Base-by-base conservation (phyloP, 2,329 filamentous ascomycete species). In the Arthrobotrys conoides region DNA sequence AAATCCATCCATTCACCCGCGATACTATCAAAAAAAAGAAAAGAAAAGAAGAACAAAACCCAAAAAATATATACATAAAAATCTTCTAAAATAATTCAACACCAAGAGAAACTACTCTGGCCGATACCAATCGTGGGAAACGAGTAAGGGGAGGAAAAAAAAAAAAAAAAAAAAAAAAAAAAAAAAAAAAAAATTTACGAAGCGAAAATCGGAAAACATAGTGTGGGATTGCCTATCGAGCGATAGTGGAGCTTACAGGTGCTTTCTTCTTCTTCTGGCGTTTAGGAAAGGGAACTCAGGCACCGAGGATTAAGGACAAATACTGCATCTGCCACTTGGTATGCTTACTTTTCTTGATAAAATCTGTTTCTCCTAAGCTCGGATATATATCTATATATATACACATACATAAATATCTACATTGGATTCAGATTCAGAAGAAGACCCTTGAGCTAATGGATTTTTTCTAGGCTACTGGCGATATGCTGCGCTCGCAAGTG, bases 401-500 rank as follows among this genome's bases (percentile, higher is more conserved):
- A 20, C 36, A 51, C 12, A 6, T 30, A 6, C 27, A 30, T 30
- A 3, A 3, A 30, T 30, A 30, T 30, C 27, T 30, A 6, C n/a
- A n/a, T n/a, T 30, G 27, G 27, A 44, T 44, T 2, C 36, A 2
- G 38, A 44, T 44, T n/a, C 12, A 5, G 38, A n/a, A 44, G 44
- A 5, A 30, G 30, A 24, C 24, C 33, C 49, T 22, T 10, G 33
- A 3, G 53, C 49, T 69, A 33, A 69, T 30, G 22, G 12, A 41
- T 16, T 20, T n/a, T 24, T 30, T 9, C 16, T 83, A 97, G 94
- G 96, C 96, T 81, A 99, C 96, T 77, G 96, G 96, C 85, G 96
- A 99, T 87, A 99, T 99, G 96, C 90, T 99, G 84, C 94, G 96
- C 84, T 97, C 94, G 82, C 96, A 99, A 86, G 96, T 99, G 84